Percentiles rank a stretch among this genome's conserved stretches.
phyloP scores from a whole-genome alignment of 306 rosid genomes.

The Luffa acutangula region DNA sequence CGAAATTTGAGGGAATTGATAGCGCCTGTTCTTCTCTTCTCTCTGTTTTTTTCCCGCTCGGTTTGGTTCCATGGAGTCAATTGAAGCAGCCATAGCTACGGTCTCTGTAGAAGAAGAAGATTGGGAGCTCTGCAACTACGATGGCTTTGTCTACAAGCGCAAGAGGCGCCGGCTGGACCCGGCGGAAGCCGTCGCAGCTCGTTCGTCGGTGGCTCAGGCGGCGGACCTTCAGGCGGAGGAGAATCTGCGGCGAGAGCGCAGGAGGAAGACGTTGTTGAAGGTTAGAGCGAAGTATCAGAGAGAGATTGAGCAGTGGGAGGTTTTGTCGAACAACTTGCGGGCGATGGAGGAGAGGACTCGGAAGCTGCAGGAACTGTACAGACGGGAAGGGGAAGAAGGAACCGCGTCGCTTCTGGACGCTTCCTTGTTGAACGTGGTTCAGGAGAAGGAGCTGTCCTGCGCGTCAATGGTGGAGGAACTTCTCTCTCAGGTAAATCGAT shows the following conservation, averaged over 20 bases:
- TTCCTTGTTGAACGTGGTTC: not conserved
- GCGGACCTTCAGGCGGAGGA: conserved; percentile 6
- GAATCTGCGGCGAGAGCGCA: conserved; percentile 11
- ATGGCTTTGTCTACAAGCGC: conserved; percentile 16
- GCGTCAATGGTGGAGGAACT: conserved; percentile 9
- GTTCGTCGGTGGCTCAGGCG: not conserved
- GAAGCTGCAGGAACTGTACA: conserved; percentile 4
- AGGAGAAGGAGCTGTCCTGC: not conserved
- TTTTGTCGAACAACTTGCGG: conserved; percentile 13
- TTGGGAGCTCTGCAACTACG: conserved; percentile 15
- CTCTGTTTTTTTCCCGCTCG: not conserved
- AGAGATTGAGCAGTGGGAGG: conserved; percentile 18
- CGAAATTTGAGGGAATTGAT: not conserved
- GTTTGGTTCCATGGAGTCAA: not conserved
- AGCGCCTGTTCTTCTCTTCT: not conserved
- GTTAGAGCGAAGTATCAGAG: conserved; percentile 7
- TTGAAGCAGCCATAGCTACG: not conserved
- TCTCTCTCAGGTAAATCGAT: conserved; percentile 7
- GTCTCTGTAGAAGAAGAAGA: not conserved
- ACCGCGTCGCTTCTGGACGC: not conserved
- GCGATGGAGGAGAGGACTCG: conserved; percentile 14
- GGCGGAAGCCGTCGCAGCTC: conserved; percentile 2
- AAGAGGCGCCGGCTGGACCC: conserved; percentile 12
- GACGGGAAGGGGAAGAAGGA: not conserved
- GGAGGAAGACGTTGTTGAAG: conserved; percentile 10